Percentiles rank a stretch among this genome's conserved stretches.
Evolutionary conservation across 2,329 filamentous ascomycete genomes (phyloP).

Genomic region (Penicillium paneum): DNA sequence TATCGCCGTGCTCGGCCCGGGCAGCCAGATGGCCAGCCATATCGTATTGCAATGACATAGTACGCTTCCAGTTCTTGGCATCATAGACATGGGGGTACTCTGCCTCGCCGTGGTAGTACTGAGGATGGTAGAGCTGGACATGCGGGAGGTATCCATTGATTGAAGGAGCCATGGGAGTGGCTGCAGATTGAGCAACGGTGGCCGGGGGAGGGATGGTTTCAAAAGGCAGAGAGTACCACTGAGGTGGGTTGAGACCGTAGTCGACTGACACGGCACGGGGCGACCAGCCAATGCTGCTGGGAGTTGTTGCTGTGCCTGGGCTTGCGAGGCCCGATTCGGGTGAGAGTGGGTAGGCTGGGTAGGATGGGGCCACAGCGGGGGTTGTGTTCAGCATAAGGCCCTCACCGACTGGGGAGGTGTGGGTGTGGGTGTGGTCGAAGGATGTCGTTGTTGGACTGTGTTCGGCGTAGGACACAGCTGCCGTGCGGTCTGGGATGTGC

Average conservation of each 20-base stretch:
- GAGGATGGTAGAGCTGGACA: conserved; percentile 19
- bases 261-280: conserved; percentile 22
- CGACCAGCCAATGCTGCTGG: conserved; percentile 17
- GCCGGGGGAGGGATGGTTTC: conserved; percentile 24
- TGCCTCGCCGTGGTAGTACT: conserved; percentile 16
- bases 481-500: conserved; percentile 22
- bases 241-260: conserved; percentile 21
- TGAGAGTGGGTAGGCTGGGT: conserved; percentile 27
- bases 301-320: conserved; percentile 22
- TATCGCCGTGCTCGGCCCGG: conserved; percentile 2
- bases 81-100: conserved; percentile 22
- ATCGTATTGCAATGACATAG: conserved; percentile 29
- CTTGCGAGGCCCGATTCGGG: conserved; percentile 30
- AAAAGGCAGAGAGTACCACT: conserved; percentile 32
- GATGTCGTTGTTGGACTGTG: conserved; percentile 21
- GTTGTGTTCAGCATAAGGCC: conserved; percentile 27
- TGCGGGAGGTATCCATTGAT: conserved; percentile 22
- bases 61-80: conserved; percentile 30
- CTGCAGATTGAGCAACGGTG: conserved; percentile 24
- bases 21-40: conserved; percentile 11
- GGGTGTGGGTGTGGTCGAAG: conserved; percentile 28
- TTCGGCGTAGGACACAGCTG: conserved; percentile 19
- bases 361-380: conserved; percentile 25
- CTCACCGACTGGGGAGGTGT: conserved; percentile 27
- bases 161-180: conserved; percentile 24